Percentiles rank a stretch among this genome's conserved stretches.
These are phyloP conservation scores for Agaricus subrufescens DNA, from an alignment of 768 basidiomycete genomes.

Conservation along the genomic window DNA sequence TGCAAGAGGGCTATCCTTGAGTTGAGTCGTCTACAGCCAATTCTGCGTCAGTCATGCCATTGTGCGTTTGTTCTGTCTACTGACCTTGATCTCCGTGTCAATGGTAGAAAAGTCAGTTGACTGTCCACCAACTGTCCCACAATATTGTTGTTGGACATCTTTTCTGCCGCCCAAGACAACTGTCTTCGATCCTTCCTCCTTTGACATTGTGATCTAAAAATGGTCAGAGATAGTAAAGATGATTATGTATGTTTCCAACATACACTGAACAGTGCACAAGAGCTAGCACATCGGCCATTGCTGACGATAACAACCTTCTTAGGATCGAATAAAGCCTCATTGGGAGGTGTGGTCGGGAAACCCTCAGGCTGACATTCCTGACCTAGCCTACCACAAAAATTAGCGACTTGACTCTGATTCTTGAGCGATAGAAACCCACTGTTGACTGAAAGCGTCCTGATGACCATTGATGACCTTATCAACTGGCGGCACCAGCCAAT, in stretches of 20 bases:
- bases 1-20: slow-evolving; percentile 53
- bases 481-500: slow-evolving; percentile 49
- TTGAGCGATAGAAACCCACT: slow-evolving; percentile 20
- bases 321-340: slow-evolving; percentile 43
- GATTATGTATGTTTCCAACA: slow-evolving; percentile 16
- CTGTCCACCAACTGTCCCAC: slow-evolving; percentile 60
- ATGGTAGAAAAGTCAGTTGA: slow-evolving; percentile 56
- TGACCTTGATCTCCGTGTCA: slow-evolving; percentile 56
- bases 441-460: slow-evolving; percentile 48
- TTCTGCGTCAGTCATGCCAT: not conserved
- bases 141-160: slow-evolving; percentile 49
- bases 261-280: slow-evolving; percentile 44
- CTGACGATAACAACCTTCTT: slow-evolving; percentile 50
- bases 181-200: slow-evolving; percentile 50
- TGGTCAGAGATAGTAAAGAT: not conserved
- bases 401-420: not conserved
- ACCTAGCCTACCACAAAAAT: slow-evolving; percentile 32
- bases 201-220: slow-evolving; percentile 52
- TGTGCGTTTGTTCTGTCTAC: not conserved
- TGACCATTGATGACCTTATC: slow-evolving; percentile 41
- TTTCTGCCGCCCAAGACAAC: slow-evolving; percentile 53
- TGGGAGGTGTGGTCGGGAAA: slow-evolving; percentile 31
- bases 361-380: slow-evolving; percentile 32
- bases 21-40: slow-evolving; percentile 35
- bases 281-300: slow-evolving; percentile 54